Conservation (phyloP, 768 basidiomycete genomes). For the Flagelloscypha sp. region DNA sequence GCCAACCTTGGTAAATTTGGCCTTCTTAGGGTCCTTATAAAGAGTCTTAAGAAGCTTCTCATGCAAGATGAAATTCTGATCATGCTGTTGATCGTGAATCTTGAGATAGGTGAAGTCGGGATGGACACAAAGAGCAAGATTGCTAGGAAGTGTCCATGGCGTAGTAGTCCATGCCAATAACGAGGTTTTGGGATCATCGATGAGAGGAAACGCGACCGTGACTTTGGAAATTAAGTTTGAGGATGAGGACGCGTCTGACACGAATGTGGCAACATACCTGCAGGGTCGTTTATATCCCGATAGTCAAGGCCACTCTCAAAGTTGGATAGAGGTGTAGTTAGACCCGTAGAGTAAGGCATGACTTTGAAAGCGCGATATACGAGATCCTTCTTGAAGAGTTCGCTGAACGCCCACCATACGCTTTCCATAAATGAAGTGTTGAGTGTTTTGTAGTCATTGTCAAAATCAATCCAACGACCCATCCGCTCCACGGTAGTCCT, state of each 20-base stretch:
- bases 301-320: conserved; percentile 94
- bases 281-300: conserved; percentile 89
- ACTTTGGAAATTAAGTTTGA: conserved; percentile 34
- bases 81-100: conserved; percentile 82
- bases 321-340: conserved; percentile 93
- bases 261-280: conserved; percentile 39
- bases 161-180: conserved; percentile 98
- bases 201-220: conserved; percentile 86
- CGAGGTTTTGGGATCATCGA: conserved; percentile 86
- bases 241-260: neutral
- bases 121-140: conserved; percentile 91
- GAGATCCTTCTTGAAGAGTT: conserved; percentile 85
- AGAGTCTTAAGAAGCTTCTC: conserved; percentile 79
- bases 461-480: conserved; percentile 99
- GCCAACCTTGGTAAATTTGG: conserved; percentile 87
- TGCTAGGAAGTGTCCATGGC: conserved; percentile 96
- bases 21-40: conserved; percentile 96
- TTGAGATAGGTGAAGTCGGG: conserved; percentile 96
- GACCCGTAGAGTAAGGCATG: conserved; percentile 97
- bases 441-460: conserved; percentile 98
- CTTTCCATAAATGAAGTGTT: conserved; percentile 93
- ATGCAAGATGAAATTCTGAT: conserved; percentile 86
- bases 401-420: conserved; percentile 97
- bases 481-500: conserved; percentile 91
- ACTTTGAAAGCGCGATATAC: conserved; percentile 92